phyloP scores from a whole-genome alignment of 2,329 filamentous ascomycete genomes.

The Neofusicoccum ribis region DNA sequence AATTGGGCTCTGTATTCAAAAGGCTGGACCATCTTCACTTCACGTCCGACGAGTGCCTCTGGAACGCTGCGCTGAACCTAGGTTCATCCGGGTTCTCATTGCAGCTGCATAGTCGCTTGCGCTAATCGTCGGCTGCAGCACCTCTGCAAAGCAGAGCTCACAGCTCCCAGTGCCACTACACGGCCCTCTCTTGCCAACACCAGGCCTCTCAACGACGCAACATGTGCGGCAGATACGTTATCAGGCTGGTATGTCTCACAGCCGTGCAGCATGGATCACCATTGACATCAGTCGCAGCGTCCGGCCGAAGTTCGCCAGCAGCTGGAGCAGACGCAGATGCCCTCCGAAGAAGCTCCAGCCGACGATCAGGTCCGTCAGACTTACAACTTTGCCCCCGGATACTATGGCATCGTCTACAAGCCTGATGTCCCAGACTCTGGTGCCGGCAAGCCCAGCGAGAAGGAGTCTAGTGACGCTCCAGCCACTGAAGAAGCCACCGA shows the following conservation, averaged over 20 bases:
- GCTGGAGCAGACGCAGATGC: conserved; percentile 73
- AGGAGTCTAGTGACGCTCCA: conserved; percentile 24
- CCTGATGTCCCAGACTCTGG: conserved; percentile 67
- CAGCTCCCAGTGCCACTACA: too few relatives aligned
- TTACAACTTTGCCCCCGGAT: conserved; percentile 92
- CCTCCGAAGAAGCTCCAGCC: conserved; percentile 67
- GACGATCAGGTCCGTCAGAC: conserved; percentile 72
- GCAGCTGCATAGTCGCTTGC: too few relatives aligned
- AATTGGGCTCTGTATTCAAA: too few relatives aligned
- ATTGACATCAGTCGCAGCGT: conserved; percentile 54
- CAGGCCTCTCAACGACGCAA: neutral
- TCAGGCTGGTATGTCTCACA: conserved; percentile 57
- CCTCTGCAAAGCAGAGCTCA: too few relatives aligned
- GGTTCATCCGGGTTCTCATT: too few relatives aligned
- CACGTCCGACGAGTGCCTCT: too few relatives aligned
- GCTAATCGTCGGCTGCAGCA: too few relatives aligned
- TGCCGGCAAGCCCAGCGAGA: conserved; percentile 40
- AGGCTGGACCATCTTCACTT: too few relatives aligned
- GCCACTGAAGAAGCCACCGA: conserved; percentile 21
- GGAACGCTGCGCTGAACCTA: too few relatives aligned
- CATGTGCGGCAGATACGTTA: conserved; percentile 70
- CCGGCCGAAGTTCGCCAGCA: conserved; percentile 73
- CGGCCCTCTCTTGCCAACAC: neutral
- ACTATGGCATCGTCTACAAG: conserved; percentile 81
- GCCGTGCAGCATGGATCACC: neutral